phyloP scores from a whole-genome alignment of 1,139 yeast genomes.

The Trichomonascaceae sp. region DNA sequence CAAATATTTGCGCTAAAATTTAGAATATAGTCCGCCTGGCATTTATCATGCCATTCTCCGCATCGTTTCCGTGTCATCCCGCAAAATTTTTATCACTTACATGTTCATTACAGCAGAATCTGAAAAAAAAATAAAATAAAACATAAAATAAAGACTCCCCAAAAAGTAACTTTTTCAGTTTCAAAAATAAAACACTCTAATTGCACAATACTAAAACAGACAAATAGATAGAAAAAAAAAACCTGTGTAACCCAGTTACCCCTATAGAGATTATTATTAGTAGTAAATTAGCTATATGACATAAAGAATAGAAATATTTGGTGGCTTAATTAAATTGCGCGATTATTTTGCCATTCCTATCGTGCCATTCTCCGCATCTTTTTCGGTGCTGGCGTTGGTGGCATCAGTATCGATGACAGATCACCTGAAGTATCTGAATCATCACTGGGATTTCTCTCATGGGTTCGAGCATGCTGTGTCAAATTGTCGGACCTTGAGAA shows the following conservation, averaged over 20 bases:
- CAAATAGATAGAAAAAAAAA: not conserved
- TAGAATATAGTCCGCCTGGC: not conserved
- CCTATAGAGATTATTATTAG: not conserved
- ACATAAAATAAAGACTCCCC: not conserved
- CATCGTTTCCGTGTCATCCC: not conserved
- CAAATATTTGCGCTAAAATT: not conserved
- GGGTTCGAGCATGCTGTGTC: slow-evolving; percentile 69
- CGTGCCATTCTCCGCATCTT: slow-evolving; percentile 7
- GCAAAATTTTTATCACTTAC: not conserved
- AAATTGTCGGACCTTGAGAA: slow-evolving; percentile 72
- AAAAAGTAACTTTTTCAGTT: not conserved
- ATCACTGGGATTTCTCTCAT: slow-evolving; percentile 22
- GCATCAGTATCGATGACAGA: slow-evolving; percentile 9
- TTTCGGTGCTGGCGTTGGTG: slow-evolving; percentile 12
- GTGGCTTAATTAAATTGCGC: not conserved
- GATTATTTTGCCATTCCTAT: not conserved
- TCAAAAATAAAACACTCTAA: not conserved
- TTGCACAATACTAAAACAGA: not conserved
- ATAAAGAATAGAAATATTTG: not conserved
- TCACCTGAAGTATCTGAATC: slow-evolving; percentile 7
- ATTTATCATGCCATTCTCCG: not conserved
- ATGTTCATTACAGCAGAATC: not conserved
- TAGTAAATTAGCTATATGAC: not conserved
- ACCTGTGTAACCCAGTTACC: too few relatives aligned
- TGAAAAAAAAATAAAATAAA: too few relatives aligned